A percentile compares a stretch with the other conserved stretches of the same genome.
phyloP scores from a whole-genome alignment of 2,329 filamentous ascomycete species.

The Neopestalotiopsis sp. region DNA sequence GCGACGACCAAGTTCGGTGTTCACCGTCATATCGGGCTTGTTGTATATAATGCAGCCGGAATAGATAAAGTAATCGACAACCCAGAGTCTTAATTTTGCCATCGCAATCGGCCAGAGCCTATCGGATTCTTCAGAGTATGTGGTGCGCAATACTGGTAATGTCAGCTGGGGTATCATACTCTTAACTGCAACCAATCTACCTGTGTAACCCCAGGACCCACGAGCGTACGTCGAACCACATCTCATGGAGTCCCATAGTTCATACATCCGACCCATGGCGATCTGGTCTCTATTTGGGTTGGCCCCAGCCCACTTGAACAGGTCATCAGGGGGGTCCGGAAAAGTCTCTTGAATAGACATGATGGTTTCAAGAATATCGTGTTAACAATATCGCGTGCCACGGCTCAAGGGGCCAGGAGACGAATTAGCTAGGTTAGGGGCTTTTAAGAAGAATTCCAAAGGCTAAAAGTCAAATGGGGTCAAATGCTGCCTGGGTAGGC shows the following conservation, averaged over 20 bases:
- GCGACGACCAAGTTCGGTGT: neutral
- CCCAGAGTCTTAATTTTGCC: neutral
- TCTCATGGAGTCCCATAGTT: neutral
- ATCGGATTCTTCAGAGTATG: neutral
- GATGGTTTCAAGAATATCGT: neutral
- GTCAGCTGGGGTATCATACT: neutral
- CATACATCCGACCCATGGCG: constrained; percentile 3
- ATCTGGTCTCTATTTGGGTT: neutral
- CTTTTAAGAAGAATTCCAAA: too few relatives aligned
- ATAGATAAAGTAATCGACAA: neutral
- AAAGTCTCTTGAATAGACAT: constrained; percentile 9
- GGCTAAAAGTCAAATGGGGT: too few relatives aligned
- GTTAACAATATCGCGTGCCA: neutral
- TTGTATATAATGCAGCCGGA: neutral
- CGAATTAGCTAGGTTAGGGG: neutral
- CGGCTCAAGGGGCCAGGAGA: neutral
- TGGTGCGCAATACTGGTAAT: constrained; percentile 1
- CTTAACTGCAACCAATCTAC: neutral
- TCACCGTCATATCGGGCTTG: neutral
- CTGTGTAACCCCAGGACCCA: constrained; percentile 8
- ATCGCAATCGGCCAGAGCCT: neutral
- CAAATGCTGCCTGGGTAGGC: neutral
- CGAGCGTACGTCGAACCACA: neutral
- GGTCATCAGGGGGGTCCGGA: neutral
- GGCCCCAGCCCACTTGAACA: neutral